phyloP scores from a whole-genome alignment of 306 rosid species.

The Lathyrus aphaca region DNA sequence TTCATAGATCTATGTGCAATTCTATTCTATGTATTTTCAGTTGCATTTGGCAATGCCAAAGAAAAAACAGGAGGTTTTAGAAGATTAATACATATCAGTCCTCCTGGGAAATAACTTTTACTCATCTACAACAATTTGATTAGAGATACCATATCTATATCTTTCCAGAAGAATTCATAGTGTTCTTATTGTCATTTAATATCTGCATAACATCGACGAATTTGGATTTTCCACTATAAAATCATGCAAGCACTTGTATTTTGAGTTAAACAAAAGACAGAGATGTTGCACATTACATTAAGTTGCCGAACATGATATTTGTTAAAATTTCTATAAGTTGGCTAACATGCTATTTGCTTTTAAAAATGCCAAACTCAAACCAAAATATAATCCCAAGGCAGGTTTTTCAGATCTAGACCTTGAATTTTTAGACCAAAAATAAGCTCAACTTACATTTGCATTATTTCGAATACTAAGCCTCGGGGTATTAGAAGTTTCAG shows the following conservation, averaged over 20 bases:
- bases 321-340: no score
- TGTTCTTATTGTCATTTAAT: slow-evolving; percentile 62
- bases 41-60: not conserved
- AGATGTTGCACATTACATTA: not conserved
- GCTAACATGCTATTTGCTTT: no score
- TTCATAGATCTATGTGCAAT: not conserved
- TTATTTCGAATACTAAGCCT: slow-evolving; percentile 6
- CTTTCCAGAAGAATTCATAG: slow-evolving; percentile 70
- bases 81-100: slow-evolving; percentile 61
- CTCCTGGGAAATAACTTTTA: slow-evolving; percentile 82
- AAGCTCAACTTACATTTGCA: not conserved
- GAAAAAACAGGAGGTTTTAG: not conserved
- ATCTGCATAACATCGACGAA: slow-evolving; percentile 52
- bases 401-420: no score
- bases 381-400: no score
- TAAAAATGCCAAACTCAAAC: no score
- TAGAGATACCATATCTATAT: slow-evolving; percentile 69
- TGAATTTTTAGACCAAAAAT: no score
- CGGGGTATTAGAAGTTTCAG: slow-evolving; percentile 4
- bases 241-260: slow-evolving; percentile 27
- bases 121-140: slow-evolving; percentile 66
- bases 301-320: not conserved
- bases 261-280: not conserved
- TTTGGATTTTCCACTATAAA: slow-evolving; percentile 19
- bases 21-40: not conserved